A percentile compares a stretch with the other conserved stretches of the same genome.
phyloP scores from a whole-genome alignment of 441 rosid species.

The Capsella rubella region DNA sequence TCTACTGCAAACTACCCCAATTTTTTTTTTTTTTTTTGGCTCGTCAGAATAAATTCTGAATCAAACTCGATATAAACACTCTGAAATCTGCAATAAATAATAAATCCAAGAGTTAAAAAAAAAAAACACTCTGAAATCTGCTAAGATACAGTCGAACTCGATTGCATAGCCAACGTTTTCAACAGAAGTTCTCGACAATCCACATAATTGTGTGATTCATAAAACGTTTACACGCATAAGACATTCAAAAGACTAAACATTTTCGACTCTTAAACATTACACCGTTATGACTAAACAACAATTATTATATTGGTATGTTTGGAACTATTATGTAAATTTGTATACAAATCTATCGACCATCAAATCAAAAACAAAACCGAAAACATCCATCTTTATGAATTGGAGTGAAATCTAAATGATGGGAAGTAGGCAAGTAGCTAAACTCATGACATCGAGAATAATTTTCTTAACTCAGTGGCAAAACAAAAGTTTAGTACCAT shows the following conservation, averaged over 20 bases:
- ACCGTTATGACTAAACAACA: neutral
- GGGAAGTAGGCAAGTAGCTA: constrained; percentile 4
- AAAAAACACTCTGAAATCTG: too few relatives aligned
- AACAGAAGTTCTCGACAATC: too few relatives aligned
- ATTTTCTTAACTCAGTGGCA: constrained; percentile 5
- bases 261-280: neutral
- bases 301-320: too few relatives aligned
- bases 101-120: too few relatives aligned
- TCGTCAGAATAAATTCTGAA: neutral
- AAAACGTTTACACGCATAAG: neutral
- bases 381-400: constrained; percentile 9
- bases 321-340: neutral
- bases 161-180: too few relatives aligned
- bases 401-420: neutral
- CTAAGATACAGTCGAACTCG: too few relatives aligned
- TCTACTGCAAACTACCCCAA: neutral
- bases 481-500: neutral
- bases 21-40: neutral
- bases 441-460: neutral
- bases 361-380: neutral
- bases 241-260: neutral
- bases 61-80: neutral
- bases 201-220: too few relatives aligned
- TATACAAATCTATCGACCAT: neutral
- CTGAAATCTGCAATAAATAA: too few relatives aligned